These are phyloP conservation scores for Eimeria sp. DNA, from an alignment of 169 alveolate genomes.

Conservation along the genomic window DNA sequence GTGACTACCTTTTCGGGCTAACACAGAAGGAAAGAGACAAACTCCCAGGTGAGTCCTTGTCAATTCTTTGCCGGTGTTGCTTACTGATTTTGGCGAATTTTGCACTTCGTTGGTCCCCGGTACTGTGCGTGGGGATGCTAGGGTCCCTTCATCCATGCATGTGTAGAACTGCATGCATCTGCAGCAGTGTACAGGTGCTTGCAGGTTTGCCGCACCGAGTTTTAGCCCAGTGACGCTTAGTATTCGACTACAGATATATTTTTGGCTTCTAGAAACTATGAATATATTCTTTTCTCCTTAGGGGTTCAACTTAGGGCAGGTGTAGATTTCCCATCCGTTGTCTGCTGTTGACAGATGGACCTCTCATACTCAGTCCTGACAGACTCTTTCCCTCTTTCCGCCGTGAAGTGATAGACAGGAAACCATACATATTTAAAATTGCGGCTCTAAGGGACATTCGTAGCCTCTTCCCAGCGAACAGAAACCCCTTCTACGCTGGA, in stretches of 20 bases:
- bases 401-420: slow-evolving; percentile 98
- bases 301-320: too few relatives aligned
- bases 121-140: not conserved
- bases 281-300: too few relatives aligned
- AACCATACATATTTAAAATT: slow-evolving; percentile 97
- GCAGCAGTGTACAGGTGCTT: not conserved
- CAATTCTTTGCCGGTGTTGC: not conserved
- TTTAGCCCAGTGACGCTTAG: not conserved
- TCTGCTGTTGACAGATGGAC: slow-evolving; percentile 95
- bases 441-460: slow-evolving; percentile 97
- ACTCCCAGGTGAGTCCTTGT: slow-evolving; percentile 87
- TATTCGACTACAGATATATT: not conserved
- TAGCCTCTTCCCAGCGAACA: slow-evolving; percentile 94
- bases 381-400: slow-evolving; percentile 96
- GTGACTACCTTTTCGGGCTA: slow-evolving; percentile 95
- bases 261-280: not conserved
- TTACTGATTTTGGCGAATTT: not conserved
- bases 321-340: not conserved
- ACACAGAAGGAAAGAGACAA: slow-evolving; percentile 92
- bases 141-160: not conserved
- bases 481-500: slow-evolving; percentile 98
- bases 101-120: not conserved
- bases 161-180: not conserved
- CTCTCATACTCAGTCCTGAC: slow-evolving; percentile 98
- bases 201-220: not conserved